These are phyloP conservation scores for Serendipita vermifera DNA, from an alignment of 768 basidiomycete species.

Conservation along the genomic window DNA sequence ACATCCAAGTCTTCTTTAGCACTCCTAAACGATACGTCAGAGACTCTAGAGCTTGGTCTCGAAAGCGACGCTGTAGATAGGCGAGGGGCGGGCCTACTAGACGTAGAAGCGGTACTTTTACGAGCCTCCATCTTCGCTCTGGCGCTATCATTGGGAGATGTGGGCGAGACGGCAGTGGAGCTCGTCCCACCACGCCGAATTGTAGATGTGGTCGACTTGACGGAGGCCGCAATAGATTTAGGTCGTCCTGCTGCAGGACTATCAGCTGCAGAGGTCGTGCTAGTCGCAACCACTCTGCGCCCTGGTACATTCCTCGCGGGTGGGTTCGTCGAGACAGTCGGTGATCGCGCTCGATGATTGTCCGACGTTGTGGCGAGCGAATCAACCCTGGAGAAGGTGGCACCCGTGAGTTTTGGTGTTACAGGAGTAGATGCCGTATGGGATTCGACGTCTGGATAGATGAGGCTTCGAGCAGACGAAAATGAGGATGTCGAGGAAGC, in stretches of 20 bases:
- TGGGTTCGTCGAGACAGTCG: conserved; percentile 2
- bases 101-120: not conserved
- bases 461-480: not conserved
- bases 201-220: conserved; percentile 29
- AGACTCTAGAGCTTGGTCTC: conserved; percentile 18
- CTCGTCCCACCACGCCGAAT: conserved; percentile 18
- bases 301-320: conserved; percentile 9
- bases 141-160: not conserved
- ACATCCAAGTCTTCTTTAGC: conserved; percentile 28
- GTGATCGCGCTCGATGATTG: not conserved
- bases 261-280: conserved; percentile 7
- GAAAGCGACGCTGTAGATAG: conserved; percentile 15
- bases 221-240: conserved; percentile 24
- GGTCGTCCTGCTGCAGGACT: conserved; percentile 14
- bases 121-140: conserved; percentile 16
- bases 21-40: conserved; percentile 35
- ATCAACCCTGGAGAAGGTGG: conserved; percentile 5
- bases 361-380: conserved; percentile 11
- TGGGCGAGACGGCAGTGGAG: not conserved
- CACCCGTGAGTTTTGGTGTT: not conserved
- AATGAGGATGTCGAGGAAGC: conserved; percentile 3
- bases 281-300: conserved; percentile 11
- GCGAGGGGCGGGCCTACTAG: conserved; percentile 4
- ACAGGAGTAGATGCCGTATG: not conserved
- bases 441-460: not conserved